Evolutionary conservation across 345 rosid species (phyloP).

Genomic region (Brassica nigra): DNA sequence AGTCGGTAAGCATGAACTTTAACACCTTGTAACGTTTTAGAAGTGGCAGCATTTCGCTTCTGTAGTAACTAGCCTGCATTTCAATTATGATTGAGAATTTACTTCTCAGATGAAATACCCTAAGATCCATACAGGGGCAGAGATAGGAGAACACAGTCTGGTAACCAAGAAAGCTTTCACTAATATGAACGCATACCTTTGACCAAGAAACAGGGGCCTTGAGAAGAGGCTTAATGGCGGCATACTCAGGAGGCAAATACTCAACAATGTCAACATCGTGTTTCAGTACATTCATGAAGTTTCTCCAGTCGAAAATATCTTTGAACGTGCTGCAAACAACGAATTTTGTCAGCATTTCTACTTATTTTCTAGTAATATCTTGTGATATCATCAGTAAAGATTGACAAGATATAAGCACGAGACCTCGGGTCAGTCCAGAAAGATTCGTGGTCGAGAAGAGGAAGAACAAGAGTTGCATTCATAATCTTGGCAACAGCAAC

Average conservation of each 20-base stretch:
- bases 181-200: slow-evolving; percentile 55
- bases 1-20: slow-evolving; percentile 87
- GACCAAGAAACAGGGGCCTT: slow-evolving; percentile 99
- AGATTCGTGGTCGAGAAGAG: slow-evolving; percentile 91
- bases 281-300: slow-evolving; percentile 69
- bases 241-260: slow-evolving; percentile 64
- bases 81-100: slow-evolving; percentile 15
- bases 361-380: background rate
- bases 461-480: slow-evolving; percentile 98
- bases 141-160: background rate
- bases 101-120: background rate
- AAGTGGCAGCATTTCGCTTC: slow-evolving; percentile 64
- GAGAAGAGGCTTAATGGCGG: slow-evolving; percentile 57
- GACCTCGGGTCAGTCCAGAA: slow-evolving; percentile 99
- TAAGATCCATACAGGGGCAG: slow-evolving; percentile 10
- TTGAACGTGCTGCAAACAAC: slow-evolving; percentile 70
- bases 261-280: slow-evolving; percentile 80
- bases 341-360: background rate
- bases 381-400: slow-evolving; percentile 3
- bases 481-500: slow-evolving; percentile 93
- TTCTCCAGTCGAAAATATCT: slow-evolving; percentile 97
- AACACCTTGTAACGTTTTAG: slow-evolving; percentile 81
- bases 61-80: slow-evolving; percentile 91
- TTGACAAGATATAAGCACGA: background rate
- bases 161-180: slow-evolving; percentile 12